Percentiles rank a stretch among this genome's conserved stretches.
Conservation (phyloP, 2,329 filamentous ascomycete genomes). For the Scleromitrula shiraiana region DNA sequence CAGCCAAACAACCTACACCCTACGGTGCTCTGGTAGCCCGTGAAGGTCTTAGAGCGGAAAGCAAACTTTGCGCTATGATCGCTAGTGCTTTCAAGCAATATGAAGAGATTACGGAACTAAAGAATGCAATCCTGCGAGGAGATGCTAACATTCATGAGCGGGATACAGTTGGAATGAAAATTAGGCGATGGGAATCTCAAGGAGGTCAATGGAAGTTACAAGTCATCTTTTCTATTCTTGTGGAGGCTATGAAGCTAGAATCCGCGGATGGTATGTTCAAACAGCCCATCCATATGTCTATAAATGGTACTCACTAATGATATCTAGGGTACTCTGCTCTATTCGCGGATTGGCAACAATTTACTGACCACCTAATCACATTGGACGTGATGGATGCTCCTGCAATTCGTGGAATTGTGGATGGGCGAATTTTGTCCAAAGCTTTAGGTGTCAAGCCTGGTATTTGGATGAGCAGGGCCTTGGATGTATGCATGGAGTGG, state of each 20-base stretch:
- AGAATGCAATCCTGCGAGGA: conserved; percentile 43
- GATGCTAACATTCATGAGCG: conserved; percentile 42
- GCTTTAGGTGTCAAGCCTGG: conserved; percentile 62
- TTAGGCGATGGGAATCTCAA: conserved; percentile 60
- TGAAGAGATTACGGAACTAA: conserved; percentile 53
- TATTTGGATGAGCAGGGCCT: conserved; percentile 73
- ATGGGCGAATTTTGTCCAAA: conserved; percentile 65
- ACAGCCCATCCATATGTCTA: neutral
- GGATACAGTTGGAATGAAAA: conserved; percentile 64
- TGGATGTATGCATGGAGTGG: conserved; percentile 79
- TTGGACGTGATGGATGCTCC: conserved; percentile 51
- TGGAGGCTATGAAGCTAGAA: conserved; percentile 46
- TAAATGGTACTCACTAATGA: neutral
- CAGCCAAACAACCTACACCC: conserved; percentile 45
- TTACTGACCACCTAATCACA: conserved; percentile 46
- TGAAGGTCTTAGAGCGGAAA: conserved; percentile 73
- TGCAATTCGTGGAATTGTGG: conserved; percentile 55
- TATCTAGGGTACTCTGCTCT: conserved; percentile 31
- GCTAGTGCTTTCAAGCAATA: conserved; percentile 56
- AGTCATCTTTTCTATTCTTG: conserved; percentile 57
- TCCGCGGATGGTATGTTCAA: neutral
- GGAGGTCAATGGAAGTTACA: conserved; percentile 62
- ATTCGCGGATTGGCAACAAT: conserved; percentile 43
- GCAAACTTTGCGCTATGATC: conserved; percentile 64
- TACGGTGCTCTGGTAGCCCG: conserved; percentile 56